Evolutionary conservation across 1,284 basidiomycete genomes (phyloP).

Genomic region (Pseudozyma tsukubaensis): DNA sequence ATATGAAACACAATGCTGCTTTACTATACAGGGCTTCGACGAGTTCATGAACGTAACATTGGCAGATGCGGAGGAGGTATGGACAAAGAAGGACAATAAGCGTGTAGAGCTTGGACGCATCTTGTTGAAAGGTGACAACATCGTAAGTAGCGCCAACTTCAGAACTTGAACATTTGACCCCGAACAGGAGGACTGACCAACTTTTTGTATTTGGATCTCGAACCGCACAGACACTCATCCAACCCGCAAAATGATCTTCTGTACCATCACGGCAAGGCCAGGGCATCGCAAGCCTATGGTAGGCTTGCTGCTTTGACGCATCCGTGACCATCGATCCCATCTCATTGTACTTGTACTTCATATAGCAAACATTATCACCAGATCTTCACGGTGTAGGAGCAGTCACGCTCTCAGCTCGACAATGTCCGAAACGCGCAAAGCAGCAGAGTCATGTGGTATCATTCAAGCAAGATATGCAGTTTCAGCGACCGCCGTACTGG

Average conservation of each 20-base stretch:
- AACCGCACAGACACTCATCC: slow-evolving; percentile 57
- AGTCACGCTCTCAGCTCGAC: no score
- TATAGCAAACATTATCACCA: not conserved
- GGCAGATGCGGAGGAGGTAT: slow-evolving; percentile 95
- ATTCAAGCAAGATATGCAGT: not conserved
- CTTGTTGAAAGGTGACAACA: slow-evolving; percentile 64
- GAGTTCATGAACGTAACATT: slow-evolving; percentile 99
- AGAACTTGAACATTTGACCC: not conserved
- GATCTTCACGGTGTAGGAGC: not conserved
- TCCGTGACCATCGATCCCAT: not conserved
- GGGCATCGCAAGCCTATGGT: no score
- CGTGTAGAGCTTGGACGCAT: slow-evolving; percentile 62
- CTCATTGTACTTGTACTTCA: slow-evolving; percentile 33
- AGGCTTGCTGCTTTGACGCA: not conserved
- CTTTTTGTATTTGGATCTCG: not conserved
- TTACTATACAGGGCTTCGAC: slow-evolving; percentile 85
- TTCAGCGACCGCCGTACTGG: slow-evolving; percentile 36
- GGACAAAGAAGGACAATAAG: slow-evolving; percentile 67
- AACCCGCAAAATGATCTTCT: slow-evolving; percentile 48
- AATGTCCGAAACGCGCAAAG: no score
- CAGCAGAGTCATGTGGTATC: slow-evolving; percentile 11
- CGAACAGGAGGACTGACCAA: not conserved
- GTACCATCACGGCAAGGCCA: not conserved
- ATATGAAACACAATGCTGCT: no score
- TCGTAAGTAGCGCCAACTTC: slow-evolving; percentile 40